Conservation (phyloP, 257 asterid species). For the Echium plantagineum region DNA sequence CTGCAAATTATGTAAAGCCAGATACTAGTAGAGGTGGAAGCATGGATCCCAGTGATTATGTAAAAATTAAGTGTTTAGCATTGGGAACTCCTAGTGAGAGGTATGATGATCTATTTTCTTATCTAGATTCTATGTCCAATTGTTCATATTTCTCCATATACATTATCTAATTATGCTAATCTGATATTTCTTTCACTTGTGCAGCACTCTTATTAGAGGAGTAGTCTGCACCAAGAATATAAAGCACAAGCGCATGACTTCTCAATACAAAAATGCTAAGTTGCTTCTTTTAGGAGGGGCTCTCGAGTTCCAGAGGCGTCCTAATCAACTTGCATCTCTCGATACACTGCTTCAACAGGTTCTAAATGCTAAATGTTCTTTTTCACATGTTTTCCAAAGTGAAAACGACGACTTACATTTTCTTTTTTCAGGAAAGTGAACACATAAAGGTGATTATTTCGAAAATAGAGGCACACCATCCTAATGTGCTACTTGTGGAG, state of each 20-base stretch:
- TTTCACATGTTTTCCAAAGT: conserved; percentile 11
- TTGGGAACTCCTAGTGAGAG: conserved; percentile 73
- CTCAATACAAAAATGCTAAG: conserved; percentile 77
- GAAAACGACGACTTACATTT: conserved; percentile 7
- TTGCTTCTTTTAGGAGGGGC: conserved; percentile 90
- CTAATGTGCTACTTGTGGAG: conserved; percentile 90
- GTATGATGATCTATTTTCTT: conserved; percentile 21
- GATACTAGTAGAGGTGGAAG: conserved; percentile 91
- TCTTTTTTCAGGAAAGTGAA: conserved; percentile 59
- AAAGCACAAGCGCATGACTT: conserved; percentile 90
- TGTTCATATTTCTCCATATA: not conserved
- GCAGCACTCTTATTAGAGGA: conserved; percentile 84
- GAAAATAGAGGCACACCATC: conserved; percentile 78
- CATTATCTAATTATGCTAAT: not conserved
- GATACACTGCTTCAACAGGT: conserved; percentile 86
- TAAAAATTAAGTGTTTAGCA: conserved; percentile 86
- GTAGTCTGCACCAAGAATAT: conserved; percentile 87
- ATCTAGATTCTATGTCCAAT: not conserved
- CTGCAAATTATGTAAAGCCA: conserved; percentile 83
- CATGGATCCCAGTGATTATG: conserved; percentile 92
- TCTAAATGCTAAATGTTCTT: conserved; percentile 5
- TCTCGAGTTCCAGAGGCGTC: conserved; percentile 78
- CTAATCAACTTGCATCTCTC: conserved; percentile 83
- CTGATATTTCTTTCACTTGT: conserved; percentile 13
- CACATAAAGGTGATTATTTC: conserved; percentile 67